These are phyloP conservation scores for Claviceps paspali DNA, from an alignment of 2,329 filamentous ascomycete genomes.

Conservation along the genomic window DNA sequence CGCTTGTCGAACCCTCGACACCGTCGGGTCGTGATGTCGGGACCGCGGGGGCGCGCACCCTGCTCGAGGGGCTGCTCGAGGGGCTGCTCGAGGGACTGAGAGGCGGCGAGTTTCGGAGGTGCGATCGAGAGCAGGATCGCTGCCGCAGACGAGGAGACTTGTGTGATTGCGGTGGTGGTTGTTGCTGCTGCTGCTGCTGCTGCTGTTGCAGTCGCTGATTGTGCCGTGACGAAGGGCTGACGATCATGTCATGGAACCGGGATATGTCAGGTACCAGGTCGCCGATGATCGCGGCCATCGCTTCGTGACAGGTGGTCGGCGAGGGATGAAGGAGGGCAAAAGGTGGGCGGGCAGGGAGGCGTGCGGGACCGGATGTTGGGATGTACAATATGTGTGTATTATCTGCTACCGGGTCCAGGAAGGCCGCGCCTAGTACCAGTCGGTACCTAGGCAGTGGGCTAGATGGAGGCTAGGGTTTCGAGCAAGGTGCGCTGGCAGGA, in stretches of 20 bases:
- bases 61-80: constrained; percentile 17
- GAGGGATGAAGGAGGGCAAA: constrained; percentile 2
- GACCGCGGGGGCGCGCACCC: constrained; percentile 9
- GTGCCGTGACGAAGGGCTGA: constrained; percentile 28
- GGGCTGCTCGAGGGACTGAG: too few species aligned
- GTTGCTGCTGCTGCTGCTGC: not conserved
- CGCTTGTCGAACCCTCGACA: not conserved
- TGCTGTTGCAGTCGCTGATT: constrained; percentile 26
- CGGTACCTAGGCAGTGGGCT: too few species aligned
- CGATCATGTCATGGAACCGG: constrained; percentile 58
- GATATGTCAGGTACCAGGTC: constrained; percentile 62
- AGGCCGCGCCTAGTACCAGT: too few species aligned
- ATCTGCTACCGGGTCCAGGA: too few species aligned
- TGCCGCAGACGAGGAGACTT: constrained; percentile 14
- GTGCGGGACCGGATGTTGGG: not conserved
- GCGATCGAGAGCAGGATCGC: constrained; percentile 10
- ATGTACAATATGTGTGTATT: too few species aligned
- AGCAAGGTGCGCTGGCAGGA: not conserved
- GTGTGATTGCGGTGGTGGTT: not conserved
- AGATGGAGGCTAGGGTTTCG: too few species aligned
- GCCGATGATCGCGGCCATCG: constrained; percentile 50
- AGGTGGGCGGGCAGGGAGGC: not conserved
- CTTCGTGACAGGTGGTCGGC: constrained; percentile 17
- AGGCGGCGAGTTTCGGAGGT: constrained; percentile 8
- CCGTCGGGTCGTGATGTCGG: constrained; percentile 12